Percentiles rank a stretch among this genome's conserved stretches.
These are phyloP conservation scores for Populus davidiana DNA, from an alignment of 345 rosid genomes.

Conservation along the genomic window DNA sequence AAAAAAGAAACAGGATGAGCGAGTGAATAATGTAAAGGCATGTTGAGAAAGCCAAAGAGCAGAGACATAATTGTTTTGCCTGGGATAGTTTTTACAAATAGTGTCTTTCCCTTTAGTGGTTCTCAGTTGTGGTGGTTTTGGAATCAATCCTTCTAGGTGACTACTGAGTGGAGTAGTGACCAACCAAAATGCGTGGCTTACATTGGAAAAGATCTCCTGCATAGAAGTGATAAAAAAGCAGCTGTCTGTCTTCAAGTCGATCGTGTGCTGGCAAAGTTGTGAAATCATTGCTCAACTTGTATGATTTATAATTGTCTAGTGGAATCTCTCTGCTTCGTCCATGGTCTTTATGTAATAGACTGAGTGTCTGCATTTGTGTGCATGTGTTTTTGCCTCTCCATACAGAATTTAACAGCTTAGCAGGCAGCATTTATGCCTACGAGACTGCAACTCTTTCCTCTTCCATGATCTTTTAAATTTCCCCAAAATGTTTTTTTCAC, in stretches of 20 bases:
- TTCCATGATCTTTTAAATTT: background rate
- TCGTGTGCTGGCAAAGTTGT: background rate
- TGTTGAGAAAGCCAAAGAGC: background rate
- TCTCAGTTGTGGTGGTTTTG: background rate
- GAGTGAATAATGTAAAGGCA: background rate
- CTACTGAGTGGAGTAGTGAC: background rate
- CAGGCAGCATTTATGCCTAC: background rate
- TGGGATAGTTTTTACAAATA: background rate
- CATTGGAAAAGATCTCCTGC: background rate
- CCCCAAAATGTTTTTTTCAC: background rate
- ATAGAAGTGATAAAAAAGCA: background rate
- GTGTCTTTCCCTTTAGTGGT: background rate
- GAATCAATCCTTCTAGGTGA: background rate
- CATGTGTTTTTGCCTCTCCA: background rate
- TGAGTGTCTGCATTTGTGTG: background rate
- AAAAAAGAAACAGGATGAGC: background rate
- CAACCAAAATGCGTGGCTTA: background rate
- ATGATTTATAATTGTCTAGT: background rate
- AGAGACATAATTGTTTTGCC: background rate
- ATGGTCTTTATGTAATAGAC: background rate
- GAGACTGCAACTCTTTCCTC: background rate
- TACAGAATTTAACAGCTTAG: background rate
- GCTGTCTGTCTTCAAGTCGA: background rate
- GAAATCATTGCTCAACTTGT: background rate
- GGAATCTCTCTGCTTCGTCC: background rate